Base-by-base conservation (phyloP, 306 rosid species). In the Glycine tomentella region DNA sequence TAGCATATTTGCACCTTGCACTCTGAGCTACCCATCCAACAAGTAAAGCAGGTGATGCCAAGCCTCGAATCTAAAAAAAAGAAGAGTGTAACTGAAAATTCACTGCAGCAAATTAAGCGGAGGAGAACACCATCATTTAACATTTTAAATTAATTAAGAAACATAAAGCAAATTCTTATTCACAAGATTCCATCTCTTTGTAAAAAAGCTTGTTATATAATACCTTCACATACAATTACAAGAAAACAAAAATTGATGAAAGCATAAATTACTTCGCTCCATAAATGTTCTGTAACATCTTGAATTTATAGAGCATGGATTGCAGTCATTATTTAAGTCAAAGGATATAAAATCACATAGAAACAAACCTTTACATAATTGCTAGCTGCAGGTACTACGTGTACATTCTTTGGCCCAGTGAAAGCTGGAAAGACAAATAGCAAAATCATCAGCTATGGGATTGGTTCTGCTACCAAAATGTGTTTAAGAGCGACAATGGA, bases 331-430 rank as follows among this genome's bases (percentile, higher is more conserved):
- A 38, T 67, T 81, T 76, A 25, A 80, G 46, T 36, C 14, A 53
- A 77, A 50, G 42, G 17, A 69, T 31, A 64, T 20, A 55, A 52
- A 57, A 16, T 8, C 55, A 36, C 20, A 58, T 71, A 67, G 69
- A 76, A 84, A 78, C 78, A 72, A 74, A 95, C 99, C 99, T 95
- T 97, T 66, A 93, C 91, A 63, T 92, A 95, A 34, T 89, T 87
- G 86, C 89, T 91, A 66, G 97, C 97, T 70, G 97, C 97, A 16
- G 98, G 91, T 66, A 92, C 89, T 80, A 92, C 10, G 36, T 92
- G 86, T 55, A 25, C 72, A 75, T 90, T 90, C 87, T 90, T 92
- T 71, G 92, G 81, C 56, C 97, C 97, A 45, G 86, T 85, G 82
- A 95, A 91, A 87, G 94, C 99, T 93, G 93, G 81, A 89, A 87